Evolutionary conservation across 129 eudicot species (phyloP), one percentile per base, ranked within the genome.

Genomic region (Flaveria robusta): DNA sequence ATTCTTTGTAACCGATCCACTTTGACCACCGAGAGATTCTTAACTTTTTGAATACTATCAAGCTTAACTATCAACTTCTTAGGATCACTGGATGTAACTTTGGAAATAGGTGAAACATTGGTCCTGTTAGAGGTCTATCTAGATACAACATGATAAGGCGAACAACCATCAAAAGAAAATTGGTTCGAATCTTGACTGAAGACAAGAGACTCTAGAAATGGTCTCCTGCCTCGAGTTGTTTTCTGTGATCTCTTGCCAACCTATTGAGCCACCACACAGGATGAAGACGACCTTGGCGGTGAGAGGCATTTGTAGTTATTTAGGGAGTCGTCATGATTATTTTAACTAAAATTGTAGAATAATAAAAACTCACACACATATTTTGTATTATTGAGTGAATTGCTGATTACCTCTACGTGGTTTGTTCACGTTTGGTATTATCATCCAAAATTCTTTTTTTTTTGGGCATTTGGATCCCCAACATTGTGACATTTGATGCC

Each of bases 221-320:
- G 83, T 79, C 91, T 88, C 79, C 96, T 82, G 0, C 84, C 84
- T 54, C 98, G 94, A 52, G 96, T 83, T 74, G 86, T 84, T 74
- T 92, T 90, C 74, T 86, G 94, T n/a, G 96, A 94, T 79, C 96
- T 84, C 84, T 90, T 96, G 70, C 98, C 94, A 73, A 43, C 90
- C 96, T 96, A 90, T 70, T 92, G 93, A 80, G 96, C 81, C 70
- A 93, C 82, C 75, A 86, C 83, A 5, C 92, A 90, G 7, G 84
- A 88, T 18, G 79, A 62, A 18, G 79, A 75, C 47, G 79, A 63
- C 12, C 71, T 71, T 8, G 55, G 11, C 14, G 71, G 62, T 62
- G 63, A 62, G 11, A 59, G 71, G 47, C 59, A 71, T 74, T 62
- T 74, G 71, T 49, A 62, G 50, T 47, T 74, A 34, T 46, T 46